A percentile compares a stretch with the other conserved stretches of the same genome.
These are phyloP conservation scores for Monilinia laxa DNA, from an alignment of 2,329 filamentous ascomycete species.

Conservation along the genomic window DNA sequence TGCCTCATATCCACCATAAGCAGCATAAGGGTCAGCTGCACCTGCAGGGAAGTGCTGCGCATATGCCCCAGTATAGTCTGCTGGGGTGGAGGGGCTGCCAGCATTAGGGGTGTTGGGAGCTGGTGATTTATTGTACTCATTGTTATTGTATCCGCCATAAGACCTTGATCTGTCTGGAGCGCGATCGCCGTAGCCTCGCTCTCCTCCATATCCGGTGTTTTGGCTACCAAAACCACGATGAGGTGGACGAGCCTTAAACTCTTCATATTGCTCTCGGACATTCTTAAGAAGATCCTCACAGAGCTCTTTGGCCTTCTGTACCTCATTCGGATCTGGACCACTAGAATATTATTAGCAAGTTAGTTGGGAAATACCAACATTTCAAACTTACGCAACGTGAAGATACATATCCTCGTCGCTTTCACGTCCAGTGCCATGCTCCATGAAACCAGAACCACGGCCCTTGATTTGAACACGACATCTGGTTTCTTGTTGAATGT, in stretches of 20 bases:
- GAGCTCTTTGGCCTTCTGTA: conserved; percentile 81
- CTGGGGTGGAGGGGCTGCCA: conserved; percentile 47
- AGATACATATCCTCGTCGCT: conserved; percentile 97
- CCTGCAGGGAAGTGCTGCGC: conserved; percentile 71
- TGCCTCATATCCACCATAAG: conserved; percentile 84
- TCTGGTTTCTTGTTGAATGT: conserved; percentile 92
- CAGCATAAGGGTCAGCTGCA: conserved; percentile 75
- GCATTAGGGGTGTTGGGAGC: conserved; percentile 40
- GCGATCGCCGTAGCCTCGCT: conserved; percentile 53
- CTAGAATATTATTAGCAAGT: conserved; percentile 46
- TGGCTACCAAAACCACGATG: conserved; percentile 59
- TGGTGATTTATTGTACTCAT: conserved; percentile 41
- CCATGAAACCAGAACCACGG: conserved; percentile 89
- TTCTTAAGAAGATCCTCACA: conserved; percentile 85
- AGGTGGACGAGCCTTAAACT: conserved; percentile 77
- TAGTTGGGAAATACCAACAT: not conserved
- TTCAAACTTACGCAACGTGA: conserved; percentile 76
- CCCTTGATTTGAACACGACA: conserved; percentile 99
- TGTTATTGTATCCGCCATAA: conserved; percentile 44
- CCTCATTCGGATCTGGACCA: conserved; percentile 82
- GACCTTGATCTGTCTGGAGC: conserved; percentile 48
- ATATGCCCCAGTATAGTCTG: conserved; percentile 78
- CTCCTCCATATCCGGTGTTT: conserved; percentile 45
- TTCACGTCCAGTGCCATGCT: conserved; percentile 81
- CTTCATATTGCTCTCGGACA: conserved; percentile 85